Evolutionary conservation across 2,329 filamentous ascomycete species (phyloP).

Genomic region (Colletotrichum cuscutae): DNA sequence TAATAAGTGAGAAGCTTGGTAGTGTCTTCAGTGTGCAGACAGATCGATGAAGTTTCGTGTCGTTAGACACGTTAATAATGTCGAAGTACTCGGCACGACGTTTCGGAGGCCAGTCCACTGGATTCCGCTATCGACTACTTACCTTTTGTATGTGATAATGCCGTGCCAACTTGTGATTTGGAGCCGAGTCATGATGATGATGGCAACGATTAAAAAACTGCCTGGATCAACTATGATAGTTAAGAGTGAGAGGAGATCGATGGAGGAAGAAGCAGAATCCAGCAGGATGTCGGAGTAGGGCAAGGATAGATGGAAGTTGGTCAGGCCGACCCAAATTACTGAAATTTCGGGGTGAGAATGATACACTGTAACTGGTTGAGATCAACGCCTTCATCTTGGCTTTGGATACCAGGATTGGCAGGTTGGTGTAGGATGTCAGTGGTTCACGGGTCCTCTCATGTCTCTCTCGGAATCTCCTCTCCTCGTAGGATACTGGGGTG

Average conservation of each 20-base stretch:
- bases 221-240: no score
- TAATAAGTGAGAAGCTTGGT: constrained; percentile 23
- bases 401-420: not conserved
- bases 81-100: not conserved
- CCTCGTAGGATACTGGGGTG: not conserved
- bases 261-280: not conserved
- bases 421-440: not conserved
- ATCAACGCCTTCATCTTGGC: not conserved
- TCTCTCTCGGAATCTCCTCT: not conserved
- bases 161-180: not conserved
- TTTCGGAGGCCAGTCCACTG: not conserved
- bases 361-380: not conserved
- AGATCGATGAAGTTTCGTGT: not conserved
- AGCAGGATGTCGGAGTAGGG: not conserved
- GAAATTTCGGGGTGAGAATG: constrained; percentile 1
- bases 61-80: no score
- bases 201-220: no score
- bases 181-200: no score
- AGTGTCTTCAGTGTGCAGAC: not conserved
- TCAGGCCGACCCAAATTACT: constrained; percentile 9
- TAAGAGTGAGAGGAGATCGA: not conserved
- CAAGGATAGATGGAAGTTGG: constrained; percentile 13
- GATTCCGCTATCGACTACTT: not conserved
- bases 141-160: not conserved
- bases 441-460: not conserved